Percentiles rank a stretch among this genome's conserved stretches.
phyloP scores from a whole-genome alignment of 2,329 filamentous ascomycete genomes.

The Ophiostoma populinum region DNA sequence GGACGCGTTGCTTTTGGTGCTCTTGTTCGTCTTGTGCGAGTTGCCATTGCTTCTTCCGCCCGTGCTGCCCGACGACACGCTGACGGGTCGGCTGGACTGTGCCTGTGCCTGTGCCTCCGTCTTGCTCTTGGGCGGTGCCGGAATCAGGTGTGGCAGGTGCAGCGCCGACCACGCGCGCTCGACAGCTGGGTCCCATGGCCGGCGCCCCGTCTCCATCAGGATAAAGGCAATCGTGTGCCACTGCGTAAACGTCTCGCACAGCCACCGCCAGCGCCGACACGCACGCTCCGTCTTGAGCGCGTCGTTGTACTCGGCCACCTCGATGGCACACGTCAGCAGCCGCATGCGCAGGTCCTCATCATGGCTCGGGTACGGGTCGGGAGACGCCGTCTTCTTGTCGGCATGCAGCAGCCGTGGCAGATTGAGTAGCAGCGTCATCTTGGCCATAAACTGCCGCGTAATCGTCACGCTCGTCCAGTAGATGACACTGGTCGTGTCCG shows the following conservation, averaged over 20 bases:
- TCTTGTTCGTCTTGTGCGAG: slow-evolving; percentile 2
- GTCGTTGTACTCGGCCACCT: slow-evolving; percentile 37
- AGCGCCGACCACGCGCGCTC: slow-evolving; percentile 31
- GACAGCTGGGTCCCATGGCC: slow-evolving; percentile 25
- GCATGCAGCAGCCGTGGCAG: slow-evolving; percentile 44
- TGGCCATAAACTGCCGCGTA: slow-evolving; percentile 54
- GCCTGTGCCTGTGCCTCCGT: background rate
- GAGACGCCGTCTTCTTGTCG: no score
- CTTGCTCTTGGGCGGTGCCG: slow-evolving; percentile 7
- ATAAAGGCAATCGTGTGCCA: slow-evolving; percentile 41
- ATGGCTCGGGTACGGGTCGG: slow-evolving; percentile 3
- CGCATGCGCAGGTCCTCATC: slow-evolving; percentile 22
- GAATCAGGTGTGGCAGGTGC: slow-evolving; percentile 27
- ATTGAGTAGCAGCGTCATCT: slow-evolving; percentile 62
- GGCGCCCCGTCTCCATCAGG: slow-evolving; percentile 30
- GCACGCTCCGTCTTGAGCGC: slow-evolving; percentile 30
- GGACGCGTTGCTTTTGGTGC: slow-evolving; percentile 8
- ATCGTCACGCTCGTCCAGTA: slow-evolving; percentile 22
- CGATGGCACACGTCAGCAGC: slow-evolving; percentile 31
- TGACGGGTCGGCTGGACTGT: background rate
- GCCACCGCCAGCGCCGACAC: slow-evolving; percentile 36
- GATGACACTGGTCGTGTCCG: slow-evolving; percentile 16
- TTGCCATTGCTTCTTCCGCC: slow-evolving; percentile 10
- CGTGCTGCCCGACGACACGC: background rate
- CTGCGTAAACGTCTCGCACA: slow-evolving; percentile 40